A percentile compares a stretch with the other conserved stretches of the same genome.
Evolutionary conservation across 1,139 yeast genomes (phyloP).

Genomic region (Lodderomyces parapsilosis): DNA sequence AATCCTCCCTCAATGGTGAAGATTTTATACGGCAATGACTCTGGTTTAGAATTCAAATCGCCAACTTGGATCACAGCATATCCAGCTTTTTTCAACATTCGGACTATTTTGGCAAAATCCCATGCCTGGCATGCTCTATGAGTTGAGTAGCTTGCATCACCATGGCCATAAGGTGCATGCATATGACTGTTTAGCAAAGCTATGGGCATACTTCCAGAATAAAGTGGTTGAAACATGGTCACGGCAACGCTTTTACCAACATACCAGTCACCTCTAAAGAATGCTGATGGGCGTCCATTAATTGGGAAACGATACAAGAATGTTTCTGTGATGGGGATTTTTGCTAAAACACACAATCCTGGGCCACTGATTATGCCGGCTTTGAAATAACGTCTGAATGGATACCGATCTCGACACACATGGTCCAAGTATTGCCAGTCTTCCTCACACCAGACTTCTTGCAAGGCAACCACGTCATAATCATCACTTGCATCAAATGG

Average conservation of each 20-base stretch:
- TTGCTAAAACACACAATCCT: conserved; percentile 82
- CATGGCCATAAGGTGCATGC: conserved; percentile 94
- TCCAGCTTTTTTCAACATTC: conserved; percentile 66
- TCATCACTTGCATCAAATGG: conserved; percentile 35
- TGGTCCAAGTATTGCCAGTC: conserved; percentile 71
- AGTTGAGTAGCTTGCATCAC: conserved; percentile 87
- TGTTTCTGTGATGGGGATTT: conserved; percentile 77
- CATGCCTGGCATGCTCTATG: conserved; percentile 96
- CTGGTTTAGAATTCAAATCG: conserved; percentile 87
- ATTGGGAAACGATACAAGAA: conserved; percentile 83
- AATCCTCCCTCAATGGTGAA: conserved; percentile 70
- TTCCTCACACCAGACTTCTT: conserved; percentile 86
- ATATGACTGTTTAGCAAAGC: conserved; percentile 89
- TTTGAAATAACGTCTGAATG: conserved; percentile 67
- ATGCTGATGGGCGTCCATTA: conserved; percentile 92
- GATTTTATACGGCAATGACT: conserved; percentile 75
- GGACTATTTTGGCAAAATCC: conserved; percentile 77
- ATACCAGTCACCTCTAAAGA: conserved; percentile 94
- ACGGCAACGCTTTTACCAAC: conserved; percentile 92
- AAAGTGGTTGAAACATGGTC: conserved; percentile 58
- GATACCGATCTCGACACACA: conserved; percentile 49
- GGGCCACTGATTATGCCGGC: conserved; percentile 93
- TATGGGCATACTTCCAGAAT: conserved; percentile 49
- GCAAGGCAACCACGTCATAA: conserved; percentile 85
- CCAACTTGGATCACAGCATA: conserved; percentile 89